Conservation (phyloP, 2,329 filamentous ascomycete species). For the Pezicula neosporulosa region DNA sequence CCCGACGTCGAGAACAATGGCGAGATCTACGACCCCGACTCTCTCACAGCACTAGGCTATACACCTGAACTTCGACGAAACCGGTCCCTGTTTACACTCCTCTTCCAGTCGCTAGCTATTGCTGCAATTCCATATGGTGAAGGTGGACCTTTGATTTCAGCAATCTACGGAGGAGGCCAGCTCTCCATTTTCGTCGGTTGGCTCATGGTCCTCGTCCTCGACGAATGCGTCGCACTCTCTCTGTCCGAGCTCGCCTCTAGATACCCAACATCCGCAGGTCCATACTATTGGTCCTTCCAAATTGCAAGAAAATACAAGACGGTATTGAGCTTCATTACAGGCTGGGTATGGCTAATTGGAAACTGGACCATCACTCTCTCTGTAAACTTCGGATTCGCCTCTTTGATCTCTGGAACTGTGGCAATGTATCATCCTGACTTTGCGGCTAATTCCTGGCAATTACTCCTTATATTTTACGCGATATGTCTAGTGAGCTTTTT, state of each 20-base stretch:
- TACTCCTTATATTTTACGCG: conserved; percentile 68
- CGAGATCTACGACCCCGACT: conserved; percentile 14
- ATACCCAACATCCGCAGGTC: conserved; percentile 73
- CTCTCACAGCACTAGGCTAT: conserved; percentile 45
- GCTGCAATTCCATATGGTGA: conserved; percentile 55
- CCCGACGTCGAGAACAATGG: conserved; percentile 2
- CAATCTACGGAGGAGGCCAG: conserved; percentile 37
- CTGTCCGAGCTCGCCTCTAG: conserved; percentile 73
- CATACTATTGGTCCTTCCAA: conserved; percentile 79
- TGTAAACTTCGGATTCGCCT: conserved; percentile 72
- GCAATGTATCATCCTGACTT: conserved; percentile 53
- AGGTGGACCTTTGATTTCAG: conserved; percentile 25
- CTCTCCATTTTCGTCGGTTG: conserved; percentile 55
- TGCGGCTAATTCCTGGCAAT: conserved; percentile 55
- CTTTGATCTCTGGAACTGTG: conserved; percentile 46
- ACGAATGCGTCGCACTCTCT: conserved; percentile 65
- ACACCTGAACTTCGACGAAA: conserved; percentile 54
- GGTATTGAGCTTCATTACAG: conserved; percentile 66
- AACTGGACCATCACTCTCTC: conserved; percentile 81
- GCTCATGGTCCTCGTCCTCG: conserved; percentile 49
- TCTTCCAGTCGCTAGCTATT: conserved; percentile 60
- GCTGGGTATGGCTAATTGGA: conserved; percentile 74
- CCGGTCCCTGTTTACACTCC: conserved; percentile 54
- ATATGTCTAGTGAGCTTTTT: conserved; percentile 62
- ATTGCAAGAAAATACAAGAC: conserved; percentile 59